Conservation (phyloP, 75 land plant species). For the Isoetes taiwanensis region DNA sequence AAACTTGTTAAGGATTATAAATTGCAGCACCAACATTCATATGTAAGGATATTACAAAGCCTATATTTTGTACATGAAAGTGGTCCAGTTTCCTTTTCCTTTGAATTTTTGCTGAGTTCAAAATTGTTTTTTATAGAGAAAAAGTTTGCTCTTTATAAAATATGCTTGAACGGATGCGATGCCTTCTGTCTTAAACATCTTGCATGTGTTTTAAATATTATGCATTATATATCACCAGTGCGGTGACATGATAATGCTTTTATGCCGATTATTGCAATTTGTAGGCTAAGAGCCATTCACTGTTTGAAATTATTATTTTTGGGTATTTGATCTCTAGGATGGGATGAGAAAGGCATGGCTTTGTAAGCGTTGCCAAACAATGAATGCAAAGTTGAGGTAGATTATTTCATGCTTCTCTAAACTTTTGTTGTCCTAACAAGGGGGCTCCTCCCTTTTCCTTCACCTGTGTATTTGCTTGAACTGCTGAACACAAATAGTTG, state of each 20-base stretch:
- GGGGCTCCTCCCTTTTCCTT: background rate
- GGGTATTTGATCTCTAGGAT: too few relatives aligned
- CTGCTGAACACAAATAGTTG: background rate
- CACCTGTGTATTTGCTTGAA: background rate
- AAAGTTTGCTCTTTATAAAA: background rate
- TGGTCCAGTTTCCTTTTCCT: background rate
- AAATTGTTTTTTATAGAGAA: background rate
- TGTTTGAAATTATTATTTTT: too few relatives aligned
- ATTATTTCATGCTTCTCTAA: conserved; percentile 1
- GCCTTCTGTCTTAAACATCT: background rate
- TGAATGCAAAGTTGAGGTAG: conserved; percentile 89
- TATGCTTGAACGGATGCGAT: background rate
- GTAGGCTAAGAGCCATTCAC: too few relatives aligned
- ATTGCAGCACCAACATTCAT: conserved; percentile 84
- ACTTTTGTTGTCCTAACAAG: background rate
- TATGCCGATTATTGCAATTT: too few relatives aligned
- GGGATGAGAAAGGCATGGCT: conserved; percentile 85
- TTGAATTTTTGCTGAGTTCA: background rate
- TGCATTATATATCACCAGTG: too few relatives aligned
- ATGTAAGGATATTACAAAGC: conserved; percentile 36
- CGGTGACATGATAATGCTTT: too few relatives aligned
- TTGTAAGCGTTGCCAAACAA: conserved; percentile 89
- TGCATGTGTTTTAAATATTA: too few relatives aligned
- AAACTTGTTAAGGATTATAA: conserved; percentile 90
- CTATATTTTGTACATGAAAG: background rate